phyloP scores from a whole-genome alignment of 352 stramenopile species.

The Phytophthora palmivora region DNA sequence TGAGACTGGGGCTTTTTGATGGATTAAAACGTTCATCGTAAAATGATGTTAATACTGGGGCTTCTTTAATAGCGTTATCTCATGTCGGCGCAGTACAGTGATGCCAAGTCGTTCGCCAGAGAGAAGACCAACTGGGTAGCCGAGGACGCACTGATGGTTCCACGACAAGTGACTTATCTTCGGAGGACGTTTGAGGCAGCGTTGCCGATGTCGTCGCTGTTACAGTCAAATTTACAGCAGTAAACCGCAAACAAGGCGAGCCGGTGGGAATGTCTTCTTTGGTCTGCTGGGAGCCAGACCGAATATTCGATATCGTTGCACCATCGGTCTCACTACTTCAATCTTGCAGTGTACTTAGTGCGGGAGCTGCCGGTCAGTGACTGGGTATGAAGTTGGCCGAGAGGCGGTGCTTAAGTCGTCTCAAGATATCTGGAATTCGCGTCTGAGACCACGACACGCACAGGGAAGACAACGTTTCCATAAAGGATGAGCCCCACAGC shows the following conservation, averaged over 20 bases:
- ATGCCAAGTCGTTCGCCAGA: background rate
- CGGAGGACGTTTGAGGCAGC: slow-evolving; percentile 1
- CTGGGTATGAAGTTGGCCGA: slow-evolving; percentile 3
- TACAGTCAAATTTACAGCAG: background rate
- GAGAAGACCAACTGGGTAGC: slow-evolving; percentile 3
- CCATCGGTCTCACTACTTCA: slow-evolving; percentile 1
- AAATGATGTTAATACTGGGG: too few species aligned
- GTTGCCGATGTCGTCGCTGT: background rate
- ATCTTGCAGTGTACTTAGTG: background rate
- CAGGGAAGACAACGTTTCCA: slow-evolving; percentile 4
- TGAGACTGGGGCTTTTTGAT: too few species aligned
- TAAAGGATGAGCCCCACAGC: background rate
- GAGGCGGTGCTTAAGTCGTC: background rate
- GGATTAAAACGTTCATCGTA: too few species aligned
- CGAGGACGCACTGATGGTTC: slow-evolving; percentile 8
- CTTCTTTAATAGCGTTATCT: background rate
- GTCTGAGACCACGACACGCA: background rate
- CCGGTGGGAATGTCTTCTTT: slow-evolving; percentile 1
- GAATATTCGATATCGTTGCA: background rate
- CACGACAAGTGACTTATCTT: slow-evolving; percentile 14
- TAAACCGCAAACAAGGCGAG: slow-evolving; percentile 6
- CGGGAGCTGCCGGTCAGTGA: background rate
- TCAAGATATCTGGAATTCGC: background rate
- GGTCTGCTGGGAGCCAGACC: background rate
- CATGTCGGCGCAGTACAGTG: slow-evolving; percentile 4